Base-by-base conservation (phyloP, 495 filamentous ascomycete species). In the Thozetella sp. region DNA sequence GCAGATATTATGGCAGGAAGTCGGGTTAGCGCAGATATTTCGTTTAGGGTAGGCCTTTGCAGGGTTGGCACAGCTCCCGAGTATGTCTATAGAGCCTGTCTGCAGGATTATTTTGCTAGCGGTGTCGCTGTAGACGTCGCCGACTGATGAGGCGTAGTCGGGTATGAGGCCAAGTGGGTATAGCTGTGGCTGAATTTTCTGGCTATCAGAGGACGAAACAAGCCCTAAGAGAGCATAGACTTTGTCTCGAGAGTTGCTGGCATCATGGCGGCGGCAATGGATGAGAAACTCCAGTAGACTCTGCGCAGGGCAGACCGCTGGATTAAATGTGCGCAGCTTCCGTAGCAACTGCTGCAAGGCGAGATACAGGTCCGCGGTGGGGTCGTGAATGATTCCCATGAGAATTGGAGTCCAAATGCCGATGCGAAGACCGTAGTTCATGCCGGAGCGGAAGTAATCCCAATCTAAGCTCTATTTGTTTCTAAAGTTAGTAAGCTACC, bases 281-380 rank as follows among this genome's bases (percentile, higher is more conserved):
- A 25, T 55, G 17, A 60, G 20, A 12, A 60, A 25, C 1, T 60
- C 58, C n/a, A 60, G 52, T 20, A 55, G 22, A 40, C 3, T 22
- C 43, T 57, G 52, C 34, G 46, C 43, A 15, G 58, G 52, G 12
- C 11, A n/a, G 30, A 37, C 9, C 9, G 6, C 30, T 9, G 17
- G 9, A 17, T 6, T 17, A 17, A 6, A 10, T 15, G 9, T 48
- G 4, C 43, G 43, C 9, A 48, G 43, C 43, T 48, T n/a, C 10
- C 43, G 6, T 24, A 25, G 3, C 22, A 51, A 22, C 12, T 17
- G 37, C 55, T 57, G n/a, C 22, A 51, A n/a, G 1, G 53, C 34
- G 1, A 51, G 25, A 45, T 25, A 51, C 11, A 40, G 43, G 3
- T 34, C 24, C 20, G 30, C 26, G 13, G 55, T 51, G 4, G 25